Conservation (phyloP, 192 early-diverging fungal species). For the Coemansia sp. region DNA sequence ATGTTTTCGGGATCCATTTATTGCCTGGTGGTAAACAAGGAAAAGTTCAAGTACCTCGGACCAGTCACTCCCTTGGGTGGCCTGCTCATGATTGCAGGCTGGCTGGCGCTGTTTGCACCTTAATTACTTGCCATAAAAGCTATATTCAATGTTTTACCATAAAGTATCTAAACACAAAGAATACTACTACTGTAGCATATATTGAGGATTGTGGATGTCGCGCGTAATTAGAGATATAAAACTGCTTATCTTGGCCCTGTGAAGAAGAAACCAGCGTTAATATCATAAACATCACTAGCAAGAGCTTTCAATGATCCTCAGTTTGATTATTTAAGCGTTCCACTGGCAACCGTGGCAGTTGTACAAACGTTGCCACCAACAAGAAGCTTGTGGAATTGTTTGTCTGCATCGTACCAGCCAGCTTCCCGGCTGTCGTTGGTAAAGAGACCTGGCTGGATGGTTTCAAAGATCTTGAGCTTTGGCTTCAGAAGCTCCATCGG, state of each 20-base stretch:
- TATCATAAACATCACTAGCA: no score
- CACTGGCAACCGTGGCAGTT: conserved; percentile 64
- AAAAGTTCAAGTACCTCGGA: conserved; percentile 28
- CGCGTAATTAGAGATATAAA: no score
- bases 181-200: no score
- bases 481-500: conserved; percentile 93
- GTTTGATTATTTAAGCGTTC: conserved; percentile 64
- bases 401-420: conserved; percentile 59
- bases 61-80: conserved; percentile 51
- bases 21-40: conserved; percentile 43
- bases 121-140: no score
- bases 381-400: conserved; percentile 54
- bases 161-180: no score
- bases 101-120: conserved; percentile 40
- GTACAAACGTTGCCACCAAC: conserved; percentile 56
- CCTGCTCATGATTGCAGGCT: conserved; percentile 43
- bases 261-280: no score
- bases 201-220: no score
- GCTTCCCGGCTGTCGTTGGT: conserved; percentile 70
- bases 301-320: background rate
- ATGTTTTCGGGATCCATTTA: conserved; percentile 61
- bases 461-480: conserved; percentile 98
- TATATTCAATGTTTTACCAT: no score
- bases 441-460: conserved; percentile 85
- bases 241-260: no score